Base-by-base conservation (phyloP, 2,329 filamentous ascomycete species). In the Paradendryphiella salina region DNA sequence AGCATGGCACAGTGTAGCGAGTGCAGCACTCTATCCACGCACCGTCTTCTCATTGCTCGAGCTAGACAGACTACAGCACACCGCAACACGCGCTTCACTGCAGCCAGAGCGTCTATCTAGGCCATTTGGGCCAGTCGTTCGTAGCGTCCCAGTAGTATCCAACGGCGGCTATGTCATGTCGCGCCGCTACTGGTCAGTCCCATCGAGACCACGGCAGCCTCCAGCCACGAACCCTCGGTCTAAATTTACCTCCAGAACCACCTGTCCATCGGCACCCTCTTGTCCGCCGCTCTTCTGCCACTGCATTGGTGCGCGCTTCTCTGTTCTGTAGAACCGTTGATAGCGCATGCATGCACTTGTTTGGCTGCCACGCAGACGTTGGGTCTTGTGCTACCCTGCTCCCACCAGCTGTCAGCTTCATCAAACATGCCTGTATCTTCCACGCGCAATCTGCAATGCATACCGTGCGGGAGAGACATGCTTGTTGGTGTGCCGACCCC, bases 1-100 rank as follows among this genome's bases (percentile, higher is more conserved):
- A n/a, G n/a, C n/a, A n/a, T n/a, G n/a, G n/a, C n/a, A 23, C 23
- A 26, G 23, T 26, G 23, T 26, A 26, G 23, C 23, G 23, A 26
- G 23, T 5, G 23, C 29, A 17, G 15, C 50, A n/a, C n/a, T n/a
- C n/a, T n/a, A n/a, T n/a, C n/a, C n/a, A n/a, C n/a, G n/a, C n/a
- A 42, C 33, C 50, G 52, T 49, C 33, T 55, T 39, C 61, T 62
- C 61, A 66, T 68, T 67, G 61, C 61, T 60, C 57, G 46, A 56
- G 52, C 52, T 17, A 33, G 33, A 48, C 45, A 49, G 5, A 50
- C 50, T 47, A 46, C 36, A 37, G 58, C 60, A 61, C 64, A 65
- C 61, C 64, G 64, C 62, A 65, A 58, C 32, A 58, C 57, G 45
- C 49, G 47, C 54, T 55, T 50, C 53, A 59, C 57, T 50, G 54